Evolutionary conservation across 441 rosid species (phyloP), one percentile per base, ranked within the genome.

Genomic region (Oxalis stricta): DNA sequence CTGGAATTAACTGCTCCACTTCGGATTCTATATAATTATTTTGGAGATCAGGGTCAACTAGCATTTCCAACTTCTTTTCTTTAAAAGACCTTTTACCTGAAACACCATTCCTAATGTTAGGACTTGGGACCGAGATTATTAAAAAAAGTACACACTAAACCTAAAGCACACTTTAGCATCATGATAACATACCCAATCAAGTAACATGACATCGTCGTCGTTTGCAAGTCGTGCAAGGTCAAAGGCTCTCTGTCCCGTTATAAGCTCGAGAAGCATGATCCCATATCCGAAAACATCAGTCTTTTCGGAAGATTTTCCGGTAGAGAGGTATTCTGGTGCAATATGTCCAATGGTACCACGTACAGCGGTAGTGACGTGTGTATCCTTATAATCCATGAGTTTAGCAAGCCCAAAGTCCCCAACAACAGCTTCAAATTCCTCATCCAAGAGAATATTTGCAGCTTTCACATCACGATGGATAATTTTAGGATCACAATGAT

Each of bases 391-490:
- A 59, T 83, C 94, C 94, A 83, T 83, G 38, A 83, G 75, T 60
- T 79, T 83, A 1, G 94, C 94, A 38, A 83, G 53, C 41, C 94
- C 94, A 34, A 84, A 84, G 57, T 84, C 94, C 35, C 94, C 94
- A 37, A 84, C 94, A 20, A 83, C 89, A 10, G 89, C 89, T 61
- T 83, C 86, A 33, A 83, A 83, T 49, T 83, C 94, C 64, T 83
- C 94, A 35, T 83, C 94, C 55, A 83, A 49, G 50, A 83, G 66
- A 37, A 83, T 79, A 52, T 83, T 83, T 7, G 94, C 94, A 31
- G 94, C 94, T 65, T 83, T 83, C 30, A 79, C 94, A 33, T 83
- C 94, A 7, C 94, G 89, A 47, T 79, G 94, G 55, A 83, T 83
- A 48, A 83, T 83, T 53, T 83, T 83, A 0, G 94, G 94, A 48